Evolutionary conservation across 257 asterid species (phyloP).

Genomic region (Primulina huaijiensis): DNA sequence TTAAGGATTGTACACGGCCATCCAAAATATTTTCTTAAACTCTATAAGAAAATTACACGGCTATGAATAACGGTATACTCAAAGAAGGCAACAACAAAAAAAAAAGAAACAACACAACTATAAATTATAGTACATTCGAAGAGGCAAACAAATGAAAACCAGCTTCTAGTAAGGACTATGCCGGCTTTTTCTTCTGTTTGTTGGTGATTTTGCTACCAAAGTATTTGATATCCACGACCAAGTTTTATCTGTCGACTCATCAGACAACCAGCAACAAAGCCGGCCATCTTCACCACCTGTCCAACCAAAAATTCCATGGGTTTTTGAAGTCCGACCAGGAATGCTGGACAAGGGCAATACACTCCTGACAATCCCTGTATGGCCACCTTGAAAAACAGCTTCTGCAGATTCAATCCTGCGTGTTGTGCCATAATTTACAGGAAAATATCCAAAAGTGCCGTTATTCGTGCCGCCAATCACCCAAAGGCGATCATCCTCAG

Average conservation of each 20-base stretch:
- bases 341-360: slow-evolving; percentile 54
- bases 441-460: slow-evolving; percentile 81
- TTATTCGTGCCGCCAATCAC: slow-evolving; percentile 73
- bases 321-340: slow-evolving; percentile 32
- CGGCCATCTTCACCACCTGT: slow-evolving; percentile 97
- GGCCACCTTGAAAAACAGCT: slow-evolving; percentile 82
- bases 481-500: slow-evolving; percentile 70
- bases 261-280: slow-evolving; percentile 78
- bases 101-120: not conserved
- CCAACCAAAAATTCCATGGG: slow-evolving; percentile 70
- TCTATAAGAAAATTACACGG: not conserved
- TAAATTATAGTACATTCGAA: not conserved
- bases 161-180: slow-evolving; percentile 58
- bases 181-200: slow-evolving; percentile 40
- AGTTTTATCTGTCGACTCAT: slow-evolving; percentile 32
- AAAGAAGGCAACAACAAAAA: not conserved
- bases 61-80: not conserved
- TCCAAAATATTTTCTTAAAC: too few relatives aligned
- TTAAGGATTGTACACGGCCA: too few relatives aligned
- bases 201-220: slow-evolving; percentile 54
- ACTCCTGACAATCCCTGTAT: slow-evolving; percentile 66
- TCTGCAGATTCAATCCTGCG: slow-evolving; percentile 56
- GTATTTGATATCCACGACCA: slow-evolving; percentile 63
- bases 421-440: slow-evolving; percentile 36
- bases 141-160: not conserved